Conservation (phyloP, 2,329 filamentous ascomycete genomes). For the Amylocarpus encephaloides region DNA sequence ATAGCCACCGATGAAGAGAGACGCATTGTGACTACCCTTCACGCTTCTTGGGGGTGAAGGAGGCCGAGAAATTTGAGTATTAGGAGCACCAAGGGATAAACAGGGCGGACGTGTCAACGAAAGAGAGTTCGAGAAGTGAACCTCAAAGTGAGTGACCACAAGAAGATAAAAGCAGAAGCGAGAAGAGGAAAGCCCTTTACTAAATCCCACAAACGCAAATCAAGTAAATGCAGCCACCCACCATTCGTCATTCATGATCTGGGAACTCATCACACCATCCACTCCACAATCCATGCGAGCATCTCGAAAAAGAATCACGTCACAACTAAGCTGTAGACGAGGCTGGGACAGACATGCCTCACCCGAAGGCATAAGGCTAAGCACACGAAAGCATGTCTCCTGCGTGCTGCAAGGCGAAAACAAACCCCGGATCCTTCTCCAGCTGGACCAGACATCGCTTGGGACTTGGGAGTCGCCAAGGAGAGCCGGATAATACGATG, state of each 20-base stretch:
- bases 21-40: not conserved
- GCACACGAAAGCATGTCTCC: not conserved
- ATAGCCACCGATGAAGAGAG: not conserved
- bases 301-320: too few species aligned
- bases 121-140: too few species aligned
- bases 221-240: too few species aligned
- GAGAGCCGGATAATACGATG: not conserved
- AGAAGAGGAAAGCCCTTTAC: too few species aligned
- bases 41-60: not conserved
- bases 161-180: too few species aligned
- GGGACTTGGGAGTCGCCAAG: not conserved
- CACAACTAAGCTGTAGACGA: too few species aligned
- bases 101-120: not conserved
- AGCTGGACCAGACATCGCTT: not conserved
- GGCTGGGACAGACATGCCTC: too few species aligned
- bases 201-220: too few species aligned
- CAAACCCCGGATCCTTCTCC: not conserved
- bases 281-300: too few species aligned
- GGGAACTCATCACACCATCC: too few species aligned
- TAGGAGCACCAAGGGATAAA: not conserved
- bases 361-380: not conserved
- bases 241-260: too few species aligned
- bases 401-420: not conserved
- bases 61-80: not conserved
- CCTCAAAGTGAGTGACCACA: too few species aligned